A percentile compares a stretch with the other conserved stretches of the same genome.
Evolutionary conservation across 2,329 filamentous ascomycete genomes (phyloP).

Genomic region (Myriangium duriaei): DNA sequence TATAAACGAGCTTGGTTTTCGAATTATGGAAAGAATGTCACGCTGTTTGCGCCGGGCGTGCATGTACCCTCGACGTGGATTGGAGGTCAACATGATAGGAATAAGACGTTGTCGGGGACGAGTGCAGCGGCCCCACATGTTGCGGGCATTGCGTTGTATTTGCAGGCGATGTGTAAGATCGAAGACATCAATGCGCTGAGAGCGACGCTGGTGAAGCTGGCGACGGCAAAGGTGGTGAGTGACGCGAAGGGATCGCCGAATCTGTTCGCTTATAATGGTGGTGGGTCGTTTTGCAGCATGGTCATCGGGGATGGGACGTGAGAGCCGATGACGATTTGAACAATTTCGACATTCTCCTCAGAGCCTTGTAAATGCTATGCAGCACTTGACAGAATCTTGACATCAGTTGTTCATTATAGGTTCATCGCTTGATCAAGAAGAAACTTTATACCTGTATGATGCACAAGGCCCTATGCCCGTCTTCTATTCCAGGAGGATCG

Average conservation of each 20-base stretch:
- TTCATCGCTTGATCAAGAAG: too few relatives aligned
- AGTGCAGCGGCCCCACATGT: constrained; percentile 57
- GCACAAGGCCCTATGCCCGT: too few relatives aligned
- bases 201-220: constrained; percentile 5
- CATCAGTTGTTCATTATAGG: too few relatives aligned
- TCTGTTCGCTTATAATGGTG: constrained; percentile 11
- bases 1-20: constrained; percentile 26
- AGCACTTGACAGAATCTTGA: too few relatives aligned
- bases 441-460: too few relatives aligned
- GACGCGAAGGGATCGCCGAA: constrained; percentile 9
- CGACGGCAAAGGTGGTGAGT: constrained; percentile 8
- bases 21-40: constrained; percentile 27
- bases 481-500: too few relatives aligned
- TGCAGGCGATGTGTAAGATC: constrained; percentile 10
- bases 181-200: constrained; percentile 4
- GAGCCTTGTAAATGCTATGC: too few relatives aligned
- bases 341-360: too few relatives aligned
- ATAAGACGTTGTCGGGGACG: constrained; percentile 43
- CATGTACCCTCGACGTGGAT: constrained; percentile 35
- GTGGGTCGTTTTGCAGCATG: too few relatives aligned
- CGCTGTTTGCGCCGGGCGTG: constrained; percentile 27
- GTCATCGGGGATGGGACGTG: too few relatives aligned
- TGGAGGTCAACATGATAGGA: constrained; percentile 31
- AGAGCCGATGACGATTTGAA: too few relatives aligned
- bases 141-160: constrained; percentile 53